phyloP scores from a whole-genome alignment of 768 basidiomycete species.

The Suillus hirtellus region DNA sequence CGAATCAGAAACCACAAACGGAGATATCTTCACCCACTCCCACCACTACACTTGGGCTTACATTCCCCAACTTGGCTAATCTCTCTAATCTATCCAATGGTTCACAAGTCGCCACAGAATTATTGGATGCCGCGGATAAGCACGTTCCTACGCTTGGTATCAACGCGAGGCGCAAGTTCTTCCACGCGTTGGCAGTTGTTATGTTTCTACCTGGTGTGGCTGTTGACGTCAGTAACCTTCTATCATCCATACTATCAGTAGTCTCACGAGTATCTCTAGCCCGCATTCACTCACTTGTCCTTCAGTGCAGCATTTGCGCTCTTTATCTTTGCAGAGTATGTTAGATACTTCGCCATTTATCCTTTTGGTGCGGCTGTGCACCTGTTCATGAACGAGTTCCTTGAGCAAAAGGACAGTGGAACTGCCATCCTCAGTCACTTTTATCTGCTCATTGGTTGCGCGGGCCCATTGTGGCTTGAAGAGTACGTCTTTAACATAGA shows the following conservation, averaged over 20 bases:
- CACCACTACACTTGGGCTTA: slow-evolving; percentile 33
- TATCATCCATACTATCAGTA: slow-evolving; percentile 4
- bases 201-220: slow-evolving; percentile 97
- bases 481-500: slow-evolving; percentile 38
- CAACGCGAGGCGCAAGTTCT: slow-evolving; percentile 94
- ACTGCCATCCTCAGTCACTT: slow-evolving; percentile 98
- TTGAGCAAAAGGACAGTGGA: slow-evolving; percentile 92
- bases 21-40: slow-evolving; percentile 15
- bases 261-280: slow-evolving; percentile 48
- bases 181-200: slow-evolving; percentile 91
- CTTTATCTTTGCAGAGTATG: slow-evolving; percentile 96
- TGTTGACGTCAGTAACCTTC: slow-evolving; percentile 68
- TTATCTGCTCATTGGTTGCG: slow-evolving; percentile 94
- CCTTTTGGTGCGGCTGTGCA: slow-evolving; percentile 93
- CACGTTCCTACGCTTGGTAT: slow-evolving; percentile 85
- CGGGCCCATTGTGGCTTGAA: slow-evolving; percentile 93
- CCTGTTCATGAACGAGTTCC: slow-evolving; percentile 95
- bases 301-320: slow-evolving; percentile 94
- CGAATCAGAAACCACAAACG: slow-evolving; percentile 23
- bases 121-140: slow-evolving; percentile 87
- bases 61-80: slow-evolving; percentile 49
- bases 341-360: slow-evolving; percentile 97
- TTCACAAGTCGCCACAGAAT: slow-evolving; percentile 57
- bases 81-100: slow-evolving; percentile 54
- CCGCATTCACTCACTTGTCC: slow-evolving; percentile 92